Evolutionary conservation across 106 monocot species (phyloP).

Genomic region (Gastrodia elata): DNA sequence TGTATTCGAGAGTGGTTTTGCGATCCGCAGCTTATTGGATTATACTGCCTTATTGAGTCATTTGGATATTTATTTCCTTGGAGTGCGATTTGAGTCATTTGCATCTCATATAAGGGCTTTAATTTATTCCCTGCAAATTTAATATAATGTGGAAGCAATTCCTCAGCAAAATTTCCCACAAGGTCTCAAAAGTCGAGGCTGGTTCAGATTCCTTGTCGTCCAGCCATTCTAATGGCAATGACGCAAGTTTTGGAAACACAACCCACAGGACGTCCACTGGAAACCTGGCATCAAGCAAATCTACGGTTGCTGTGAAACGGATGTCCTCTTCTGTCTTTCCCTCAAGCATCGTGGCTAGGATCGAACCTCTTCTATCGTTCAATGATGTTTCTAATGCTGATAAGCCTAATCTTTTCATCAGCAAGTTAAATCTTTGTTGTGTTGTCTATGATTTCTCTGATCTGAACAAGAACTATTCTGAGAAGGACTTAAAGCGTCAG

Average conservation of each 20-base stretch:
- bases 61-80: background rate
- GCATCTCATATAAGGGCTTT: conserved; percentile 3
- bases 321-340: conserved; percentile 81
- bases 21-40: background rate
- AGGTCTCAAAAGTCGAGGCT: conserved; percentile 34
- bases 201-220: conserved; percentile 17
- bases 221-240: conserved; percentile 11
- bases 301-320: conserved; percentile 31
- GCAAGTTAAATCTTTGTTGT: conserved; percentile 71
- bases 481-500: conserved; percentile 76
- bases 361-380: conserved; percentile 61
- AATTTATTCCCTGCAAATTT: background rate
- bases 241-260: conserved; percentile 9
- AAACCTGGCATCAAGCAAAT: conserved; percentile 12
- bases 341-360: conserved; percentile 58
- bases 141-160: conserved; percentile 79
- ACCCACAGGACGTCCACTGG: conserved; percentile 26
- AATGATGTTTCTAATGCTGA: conserved; percentile 68
- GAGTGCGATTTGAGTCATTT: background rate
- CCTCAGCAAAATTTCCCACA: conserved; percentile 56
- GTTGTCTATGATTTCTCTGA: conserved; percentile 67
- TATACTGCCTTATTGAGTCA: background rate
- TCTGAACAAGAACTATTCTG: conserved; percentile 42
- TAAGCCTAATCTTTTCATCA: conserved; percentile 54
- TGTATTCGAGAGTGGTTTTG: background rate